Evolutionary conservation across 2,329 filamentous ascomycete species (phyloP), one percentile per base, ranked within the genome.

Genomic region (Colletotrichum truncatum): DNA sequence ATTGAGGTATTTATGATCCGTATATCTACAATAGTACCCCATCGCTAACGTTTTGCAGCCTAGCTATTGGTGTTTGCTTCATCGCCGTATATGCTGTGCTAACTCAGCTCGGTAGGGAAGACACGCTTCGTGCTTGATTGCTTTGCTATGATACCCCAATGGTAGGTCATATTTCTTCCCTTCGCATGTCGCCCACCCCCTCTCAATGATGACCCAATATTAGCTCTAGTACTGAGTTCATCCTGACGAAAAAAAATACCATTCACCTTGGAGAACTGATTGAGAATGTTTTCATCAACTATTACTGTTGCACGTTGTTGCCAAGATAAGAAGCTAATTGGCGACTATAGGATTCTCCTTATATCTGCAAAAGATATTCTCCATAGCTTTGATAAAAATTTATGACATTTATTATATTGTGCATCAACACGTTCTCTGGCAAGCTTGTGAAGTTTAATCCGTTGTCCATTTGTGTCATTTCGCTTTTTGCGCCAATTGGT

Each of bases 231-330:
- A 73, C 84, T 80, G 85, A 87, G 79, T 85, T 83, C 78, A 82
- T 79, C 79, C 73, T 87, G 85, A 86, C 75, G 84, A 87, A 71
- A 83, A n/a, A 75, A 74, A 69, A 74, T 76, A 71, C 73, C 73
- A 76, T 82, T 86, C 85, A 87, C 84, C 85, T 87, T 87, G 85
- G 85, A 87, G 85, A 87, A 87, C 85, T 87, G 85, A 87, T 75
- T 68, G 76, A 76, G 77, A 68, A 73, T 70, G 70, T 69, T 67
- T 67, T 60, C 46, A 43, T 58, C 56, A 36, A 5, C 34, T 55
- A 5, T 65, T 63, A 63, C 30, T 36, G 18, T 32, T 45, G 46
- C 53, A 67, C 52, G 26, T 18, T 36, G 12, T 43, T 46, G 25
- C 7, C 23, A 18, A 26, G 10, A 28, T 28, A 34, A 45, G 6